Conservation (phyloP, 2,329 filamentous ascomycete genomes). For the Intubia oerlemansii region DNA sequence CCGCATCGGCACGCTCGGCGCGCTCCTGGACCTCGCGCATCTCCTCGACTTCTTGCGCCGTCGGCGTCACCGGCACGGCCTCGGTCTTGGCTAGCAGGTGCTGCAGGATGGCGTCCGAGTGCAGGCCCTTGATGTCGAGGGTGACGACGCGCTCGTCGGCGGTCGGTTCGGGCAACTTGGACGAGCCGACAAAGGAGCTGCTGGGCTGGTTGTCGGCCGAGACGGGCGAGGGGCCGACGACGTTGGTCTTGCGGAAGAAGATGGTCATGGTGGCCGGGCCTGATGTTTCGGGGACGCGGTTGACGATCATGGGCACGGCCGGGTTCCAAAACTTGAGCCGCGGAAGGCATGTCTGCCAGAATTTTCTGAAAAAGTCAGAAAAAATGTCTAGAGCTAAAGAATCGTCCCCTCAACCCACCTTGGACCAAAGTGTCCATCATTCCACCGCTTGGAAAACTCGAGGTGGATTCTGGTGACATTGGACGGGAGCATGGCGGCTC, state of each 20-base stretch:
- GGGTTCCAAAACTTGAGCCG: constrained; percentile 93
- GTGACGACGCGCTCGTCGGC: constrained; percentile 27
- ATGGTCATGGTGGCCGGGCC: constrained; percentile 41
- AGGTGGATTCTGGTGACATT: constrained; percentile 57
- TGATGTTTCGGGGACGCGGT: constrained; percentile 37
- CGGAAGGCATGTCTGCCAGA: constrained; percentile 68
- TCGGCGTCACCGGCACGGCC: constrained; percentile 33
- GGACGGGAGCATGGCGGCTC: constrained; percentile 59
- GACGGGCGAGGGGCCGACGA: constrained; percentile 2
- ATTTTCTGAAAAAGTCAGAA: constrained; percentile 52
- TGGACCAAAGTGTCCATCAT: constrained; percentile 50
- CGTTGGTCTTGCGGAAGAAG: constrained; percentile 25
- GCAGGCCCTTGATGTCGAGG: constrained; percentile 42
- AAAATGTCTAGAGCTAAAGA: too few species aligned
- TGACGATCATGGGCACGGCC: constrained; percentile 59
- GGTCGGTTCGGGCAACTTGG: constrained; percentile 25
- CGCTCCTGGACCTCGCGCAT: constrained; percentile 35
- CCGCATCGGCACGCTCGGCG: constrained; percentile 25
- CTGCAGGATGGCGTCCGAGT: constrained; percentile 38
- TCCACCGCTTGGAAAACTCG: constrained; percentile 41
- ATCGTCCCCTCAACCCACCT: constrained; percentile 29
- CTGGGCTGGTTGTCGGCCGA: constrained; percentile 17
- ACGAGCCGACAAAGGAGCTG: constrained; percentile 25
- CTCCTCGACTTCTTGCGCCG: constrained; percentile 40
- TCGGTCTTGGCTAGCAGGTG: constrained; percentile 41